Percentiles rank a stretch among this genome's conserved stretches.
Evolutionary conservation across 345 rosid genomes (phyloP).

Genomic region (Corchorus olitorius): DNA sequence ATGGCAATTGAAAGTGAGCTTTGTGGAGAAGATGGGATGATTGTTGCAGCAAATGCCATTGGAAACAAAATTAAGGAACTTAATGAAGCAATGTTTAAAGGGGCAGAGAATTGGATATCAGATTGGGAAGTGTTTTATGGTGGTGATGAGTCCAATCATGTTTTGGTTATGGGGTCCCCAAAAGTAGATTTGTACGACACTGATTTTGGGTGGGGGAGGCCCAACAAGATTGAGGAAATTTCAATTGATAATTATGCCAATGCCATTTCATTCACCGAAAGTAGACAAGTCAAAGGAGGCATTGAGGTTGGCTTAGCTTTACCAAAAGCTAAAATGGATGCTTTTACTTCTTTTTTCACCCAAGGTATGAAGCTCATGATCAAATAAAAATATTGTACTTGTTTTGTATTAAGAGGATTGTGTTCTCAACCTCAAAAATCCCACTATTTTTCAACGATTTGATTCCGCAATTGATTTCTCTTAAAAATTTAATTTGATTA

Average conservation of each 20-base stretch:
- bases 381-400: too few species aligned
- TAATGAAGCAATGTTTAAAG: not conserved
- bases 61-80: conserved; percentile 12
- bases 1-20: not conserved
- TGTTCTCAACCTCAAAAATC: too few species aligned
- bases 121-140: conserved; percentile 18
- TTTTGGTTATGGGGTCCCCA: conserved; percentile 44
- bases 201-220: conserved; percentile 55
- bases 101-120: conserved; percentile 13
- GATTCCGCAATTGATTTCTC: too few species aligned
- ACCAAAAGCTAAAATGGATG: conserved; percentile 23
- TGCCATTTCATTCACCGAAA: conserved; percentile 31
- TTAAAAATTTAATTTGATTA: too few species aligned
- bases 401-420: too few species aligned
- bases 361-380: conserved; percentile 16
- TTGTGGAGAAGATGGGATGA: conserved; percentile 8
- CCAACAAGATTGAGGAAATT: conserved; percentile 42
- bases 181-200: conserved; percentile 37
- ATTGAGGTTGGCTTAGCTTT: conserved; percentile 44
- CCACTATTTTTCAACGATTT: too few species aligned
- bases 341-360: conserved; percentile 13
- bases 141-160: not conserved
- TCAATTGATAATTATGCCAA: conserved; percentile 29
- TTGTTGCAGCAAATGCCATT: conserved; percentile 7
- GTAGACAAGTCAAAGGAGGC: conserved; percentile 36